Percentiles rank a stretch among this genome's conserved stretches.
phyloP scores from a whole-genome alignment of 768 basidiomycete genomes.

The Agrocybe praecox region DNA sequence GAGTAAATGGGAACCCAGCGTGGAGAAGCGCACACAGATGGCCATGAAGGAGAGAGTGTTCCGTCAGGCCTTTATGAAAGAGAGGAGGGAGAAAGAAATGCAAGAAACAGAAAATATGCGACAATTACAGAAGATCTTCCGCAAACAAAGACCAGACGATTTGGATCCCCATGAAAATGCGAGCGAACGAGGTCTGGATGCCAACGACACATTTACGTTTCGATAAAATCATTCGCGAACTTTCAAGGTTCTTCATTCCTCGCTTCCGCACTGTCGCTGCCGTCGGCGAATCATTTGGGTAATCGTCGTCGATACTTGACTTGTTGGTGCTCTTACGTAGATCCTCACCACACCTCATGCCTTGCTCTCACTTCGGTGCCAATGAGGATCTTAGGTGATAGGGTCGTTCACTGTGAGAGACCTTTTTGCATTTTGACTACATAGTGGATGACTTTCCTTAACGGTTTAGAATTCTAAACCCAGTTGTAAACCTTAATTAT shows the following conservation, averaged over 20 bases:
- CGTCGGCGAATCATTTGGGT: conserved; percentile 14
- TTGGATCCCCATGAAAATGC: conserved; percentile 7
- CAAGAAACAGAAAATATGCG: conserved; percentile 24
- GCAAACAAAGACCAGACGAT: conserved; percentile 15
- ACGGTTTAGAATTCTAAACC: too few relatives aligned
- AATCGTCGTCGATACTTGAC: conserved; percentile 6
- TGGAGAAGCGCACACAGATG: conserved; percentile 51
- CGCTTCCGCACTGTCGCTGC: conserved; percentile 18
- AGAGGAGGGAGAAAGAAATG: conserved; percentile 40
- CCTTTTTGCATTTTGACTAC: too few relatives aligned
- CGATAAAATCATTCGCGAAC: conserved; percentile 22
- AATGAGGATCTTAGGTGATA: neutral
- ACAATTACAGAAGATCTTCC: conserved; percentile 16
- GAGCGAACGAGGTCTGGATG: conserved; percentile 21
- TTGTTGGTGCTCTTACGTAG: conserved; percentile 19
- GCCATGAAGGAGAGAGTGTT: conserved; percentile 51
- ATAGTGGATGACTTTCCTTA: too few relatives aligned
- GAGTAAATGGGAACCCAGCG: conserved; percentile 69
- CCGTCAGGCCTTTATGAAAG: conserved; percentile 39
- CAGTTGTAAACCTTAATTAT: too few relatives aligned
- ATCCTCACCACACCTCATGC: conserved; percentile 10
- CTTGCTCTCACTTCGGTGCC: conserved; percentile 10
- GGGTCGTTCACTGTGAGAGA: too few relatives aligned
- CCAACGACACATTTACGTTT: conserved; percentile 44
- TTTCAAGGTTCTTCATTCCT: conserved; percentile 1